These are phyloP conservation scores for Eucalyptus urophylla DNA, from an alignment of 345 rosid genomes.

Conservation along the genomic window DNA sequence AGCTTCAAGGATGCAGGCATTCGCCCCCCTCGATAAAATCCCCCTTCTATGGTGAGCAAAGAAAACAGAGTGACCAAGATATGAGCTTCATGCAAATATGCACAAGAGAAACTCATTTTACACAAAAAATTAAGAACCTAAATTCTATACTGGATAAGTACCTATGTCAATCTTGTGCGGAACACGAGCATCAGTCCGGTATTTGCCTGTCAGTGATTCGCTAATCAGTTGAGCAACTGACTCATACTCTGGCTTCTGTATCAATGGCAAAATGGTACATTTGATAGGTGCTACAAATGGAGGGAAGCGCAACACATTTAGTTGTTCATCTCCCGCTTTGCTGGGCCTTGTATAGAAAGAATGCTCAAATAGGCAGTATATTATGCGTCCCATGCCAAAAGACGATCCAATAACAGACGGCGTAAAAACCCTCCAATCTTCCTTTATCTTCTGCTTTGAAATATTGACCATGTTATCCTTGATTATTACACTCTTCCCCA, in stretches of 20 bases:
- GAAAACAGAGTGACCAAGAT: not conserved
- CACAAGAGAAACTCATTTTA: not conserved
- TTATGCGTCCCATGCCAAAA: conserved; percentile 87
- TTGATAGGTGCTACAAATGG: conserved; percentile 89
- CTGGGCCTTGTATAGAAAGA: conserved; percentile 80
- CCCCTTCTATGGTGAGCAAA: not conserved
- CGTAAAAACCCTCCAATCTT: conserved; percentile 72
- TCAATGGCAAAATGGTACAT: conserved; percentile 91
- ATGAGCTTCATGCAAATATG: not conserved
- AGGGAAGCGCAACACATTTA: conserved; percentile 80
- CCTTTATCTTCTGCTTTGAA: conserved; percentile 83
- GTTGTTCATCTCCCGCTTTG: conserved; percentile 84
- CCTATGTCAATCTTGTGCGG: conserved; percentile 85
- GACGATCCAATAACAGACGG: conserved; percentile 97
- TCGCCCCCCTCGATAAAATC: not conserved
- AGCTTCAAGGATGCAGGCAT: not conserved
- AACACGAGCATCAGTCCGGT: conserved; percentile 27
- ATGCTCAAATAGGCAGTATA: conserved; percentile 85
- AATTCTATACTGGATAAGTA: not conserved
- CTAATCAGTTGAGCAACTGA: conserved; percentile 61
- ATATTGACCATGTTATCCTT: conserved; percentile 78
- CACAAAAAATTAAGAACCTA: not conserved
- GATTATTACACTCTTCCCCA: conserved; percentile 47
- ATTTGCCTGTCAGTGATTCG: conserved; percentile 32
- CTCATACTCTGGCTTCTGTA: conserved; percentile 75